phyloP scores from a whole-genome alignment of 2,329 filamentous ascomycete species.

The Botryotinia narcissicola region DNA sequence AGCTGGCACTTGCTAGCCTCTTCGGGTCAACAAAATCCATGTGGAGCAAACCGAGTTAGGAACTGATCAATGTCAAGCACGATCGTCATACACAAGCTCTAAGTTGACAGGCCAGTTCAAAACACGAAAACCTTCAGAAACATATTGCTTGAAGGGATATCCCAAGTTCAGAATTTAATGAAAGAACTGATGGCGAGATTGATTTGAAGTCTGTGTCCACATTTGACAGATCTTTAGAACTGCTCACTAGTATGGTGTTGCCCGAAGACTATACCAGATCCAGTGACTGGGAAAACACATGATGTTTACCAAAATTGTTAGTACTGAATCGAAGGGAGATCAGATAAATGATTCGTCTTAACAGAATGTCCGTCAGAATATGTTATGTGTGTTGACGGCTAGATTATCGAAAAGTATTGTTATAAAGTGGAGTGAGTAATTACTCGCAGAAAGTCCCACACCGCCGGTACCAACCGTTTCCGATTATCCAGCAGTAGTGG shows the following conservation, averaged over 20 bases:
- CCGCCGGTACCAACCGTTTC: neutral
- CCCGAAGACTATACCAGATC: neutral
- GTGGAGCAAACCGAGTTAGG: neutral
- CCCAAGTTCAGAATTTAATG: neutral
- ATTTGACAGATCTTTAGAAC: neutral
- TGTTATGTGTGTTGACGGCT: neutral
- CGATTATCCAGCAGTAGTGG: neutral
- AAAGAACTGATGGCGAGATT: neutral
- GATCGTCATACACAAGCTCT: neutral
- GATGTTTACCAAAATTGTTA: neutral
- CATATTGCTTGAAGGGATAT: neutral
- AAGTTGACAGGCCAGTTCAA: neutral
- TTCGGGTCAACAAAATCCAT: neutral
- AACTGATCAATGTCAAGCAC: neutral
- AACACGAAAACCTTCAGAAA: neutral
- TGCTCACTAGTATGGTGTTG: neutral
- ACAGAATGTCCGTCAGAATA: neutral
- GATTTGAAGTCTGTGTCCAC: slow-evolving; percentile 3
- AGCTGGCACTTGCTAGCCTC: neutral
- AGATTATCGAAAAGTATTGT: neutral
- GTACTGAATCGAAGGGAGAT: neutral
- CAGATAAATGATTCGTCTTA: neutral
- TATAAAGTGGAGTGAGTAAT: neutral
- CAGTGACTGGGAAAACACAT: neutral
- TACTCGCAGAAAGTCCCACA: neutral